Evolutionary conservation across 176 grass and related monocot species (phyloP).

Genomic region (Musa troglodytarum): DNA sequence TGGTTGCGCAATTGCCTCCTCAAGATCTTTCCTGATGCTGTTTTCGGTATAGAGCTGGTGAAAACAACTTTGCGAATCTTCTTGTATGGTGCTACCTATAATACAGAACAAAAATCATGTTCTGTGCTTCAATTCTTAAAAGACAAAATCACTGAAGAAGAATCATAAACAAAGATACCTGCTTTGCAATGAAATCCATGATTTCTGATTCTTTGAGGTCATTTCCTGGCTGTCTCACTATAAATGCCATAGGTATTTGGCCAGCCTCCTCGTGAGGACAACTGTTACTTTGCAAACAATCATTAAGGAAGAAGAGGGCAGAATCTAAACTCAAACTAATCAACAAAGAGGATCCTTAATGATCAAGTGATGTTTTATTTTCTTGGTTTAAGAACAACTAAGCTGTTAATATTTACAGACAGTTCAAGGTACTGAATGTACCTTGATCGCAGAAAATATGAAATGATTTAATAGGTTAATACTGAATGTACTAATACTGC

Average conservation of each 20-base stretch:
- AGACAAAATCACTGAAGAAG: neutral
- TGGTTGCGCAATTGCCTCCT: constrained; percentile 26
- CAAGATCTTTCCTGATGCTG: constrained; percentile 32
- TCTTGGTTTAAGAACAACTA: too few species aligned
- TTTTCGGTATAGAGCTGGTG: constrained; percentile 28
- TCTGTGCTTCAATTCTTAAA: neutral
- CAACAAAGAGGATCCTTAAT: neutral
- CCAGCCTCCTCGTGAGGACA: constrained; percentile 24
- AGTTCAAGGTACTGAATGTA: too few species aligned
- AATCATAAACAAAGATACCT: constrained; percentile 10
- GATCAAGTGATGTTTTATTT: neutral
- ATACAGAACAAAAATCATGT: neutral
- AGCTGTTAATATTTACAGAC: too few species aligned
- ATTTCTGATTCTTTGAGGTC: constrained; percentile 13
- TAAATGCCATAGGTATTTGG: constrained; percentile 26
- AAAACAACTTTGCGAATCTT: constrained; percentile 33
- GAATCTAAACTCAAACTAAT: neutral
- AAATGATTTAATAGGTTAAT: too few species aligned
- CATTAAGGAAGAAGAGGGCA: too few species aligned
- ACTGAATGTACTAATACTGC: too few species aligned
- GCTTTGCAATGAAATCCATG: constrained; percentile 22
- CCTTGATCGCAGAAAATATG: too few species aligned
- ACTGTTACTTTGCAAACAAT: constrained; percentile 10
- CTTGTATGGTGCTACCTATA: constrained; percentile 38
- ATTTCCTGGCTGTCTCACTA: constrained; percentile 15